phyloP scores from a whole-genome alignment of 345 rosid species.

The Syzygium aromaticum region DNA sequence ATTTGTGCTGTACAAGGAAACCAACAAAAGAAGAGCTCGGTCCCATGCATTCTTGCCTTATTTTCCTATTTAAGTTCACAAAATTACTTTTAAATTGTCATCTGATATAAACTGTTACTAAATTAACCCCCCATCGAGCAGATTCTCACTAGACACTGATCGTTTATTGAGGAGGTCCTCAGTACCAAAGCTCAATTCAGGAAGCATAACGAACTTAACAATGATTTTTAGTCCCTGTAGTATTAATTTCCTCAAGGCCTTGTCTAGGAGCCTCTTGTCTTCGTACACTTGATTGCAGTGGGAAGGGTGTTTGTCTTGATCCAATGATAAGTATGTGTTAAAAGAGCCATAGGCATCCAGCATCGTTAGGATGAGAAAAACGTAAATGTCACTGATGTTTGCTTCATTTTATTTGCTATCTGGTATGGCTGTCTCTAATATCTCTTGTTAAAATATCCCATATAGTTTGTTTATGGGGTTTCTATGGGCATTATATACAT shows the following conservation, averaged over 20 bases:
- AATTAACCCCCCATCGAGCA: not conserved
- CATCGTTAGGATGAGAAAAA: not conserved
- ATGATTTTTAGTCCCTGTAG: too few relatives aligned
- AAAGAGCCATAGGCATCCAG: too few relatives aligned
- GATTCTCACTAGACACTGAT: not conserved
- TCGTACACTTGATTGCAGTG: not conserved
- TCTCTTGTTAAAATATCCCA: not conserved
- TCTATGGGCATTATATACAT: accelerated
- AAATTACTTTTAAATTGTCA: not conserved
- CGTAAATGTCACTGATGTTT: too few relatives aligned
- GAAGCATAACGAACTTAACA: not conserved
- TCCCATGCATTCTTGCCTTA: not conserved
- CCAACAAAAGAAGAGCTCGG: not conserved
- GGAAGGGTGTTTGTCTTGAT: not conserved
- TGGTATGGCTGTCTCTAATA: too few relatives aligned
- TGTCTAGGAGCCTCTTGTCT: not conserved
- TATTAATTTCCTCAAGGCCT: not conserved
- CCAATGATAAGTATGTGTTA: not conserved
- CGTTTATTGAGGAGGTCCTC: not conserved
- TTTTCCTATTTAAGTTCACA: not conserved
- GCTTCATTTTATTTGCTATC: not conserved
- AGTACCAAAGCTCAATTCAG: not conserved
- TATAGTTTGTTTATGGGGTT: not conserved
- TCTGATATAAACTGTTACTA: not conserved
- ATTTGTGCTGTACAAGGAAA: not conserved